Conservation (phyloP, 345 rosid genomes). For the Mallotus nudiflorus region DNA sequence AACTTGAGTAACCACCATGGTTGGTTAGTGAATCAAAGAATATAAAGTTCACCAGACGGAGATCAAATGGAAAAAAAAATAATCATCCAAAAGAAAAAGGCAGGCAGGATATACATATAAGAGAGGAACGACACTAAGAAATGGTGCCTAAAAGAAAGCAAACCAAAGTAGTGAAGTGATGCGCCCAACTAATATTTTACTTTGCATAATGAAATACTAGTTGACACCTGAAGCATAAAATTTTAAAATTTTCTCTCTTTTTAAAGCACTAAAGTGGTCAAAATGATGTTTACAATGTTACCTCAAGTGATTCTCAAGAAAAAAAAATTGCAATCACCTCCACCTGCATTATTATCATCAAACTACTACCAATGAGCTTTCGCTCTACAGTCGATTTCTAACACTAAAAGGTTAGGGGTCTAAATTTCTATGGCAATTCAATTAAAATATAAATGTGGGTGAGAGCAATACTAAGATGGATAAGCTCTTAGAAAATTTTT, state of each 20-base stretch:
- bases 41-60: neutral
- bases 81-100: neutral
- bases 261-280: slow-evolving; percentile 1
- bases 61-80: neutral
- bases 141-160: slow-evolving; percentile 26
- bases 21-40: neutral
- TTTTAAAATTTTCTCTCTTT: neutral
- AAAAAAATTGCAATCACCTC: neutral
- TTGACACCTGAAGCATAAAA: slow-evolving; percentile 16
- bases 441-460: no score
- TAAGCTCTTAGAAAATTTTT: no score
- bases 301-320: neutral
- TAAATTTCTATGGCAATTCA: no score
- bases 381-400: no score
- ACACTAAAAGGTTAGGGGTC: no score
- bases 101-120: no score
- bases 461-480: no score
- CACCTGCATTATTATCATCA: no score
- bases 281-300: neutral
- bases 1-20: neutral
- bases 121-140: neutral
- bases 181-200: slow-evolving; percentile 21
- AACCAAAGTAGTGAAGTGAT: slow-evolving; percentile 21
- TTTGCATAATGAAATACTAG: slow-evolving; percentile 24
- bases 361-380: no score